Evolutionary conservation across 2,329 filamentous ascomycete genomes (phyloP), one percentile per base, ranked within the genome.

Genomic region (Acephala macrosclerotiorum): DNA sequence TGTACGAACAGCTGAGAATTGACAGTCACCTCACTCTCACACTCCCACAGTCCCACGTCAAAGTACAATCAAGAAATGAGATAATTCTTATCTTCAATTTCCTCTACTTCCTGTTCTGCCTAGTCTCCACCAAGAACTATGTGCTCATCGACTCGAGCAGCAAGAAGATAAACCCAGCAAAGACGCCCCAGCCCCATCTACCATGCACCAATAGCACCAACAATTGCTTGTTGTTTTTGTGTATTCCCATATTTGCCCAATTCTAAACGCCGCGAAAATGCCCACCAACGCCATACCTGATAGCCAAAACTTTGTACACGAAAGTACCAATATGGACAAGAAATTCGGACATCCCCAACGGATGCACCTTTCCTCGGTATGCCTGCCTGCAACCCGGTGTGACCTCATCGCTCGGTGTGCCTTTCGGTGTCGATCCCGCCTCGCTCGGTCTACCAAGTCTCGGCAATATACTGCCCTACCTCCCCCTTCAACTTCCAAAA

Each of bases 401-500:
- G 1, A 4, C 20, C 45, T 22, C 6, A 20, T 3, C 14, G 8
- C 9, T 22, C 7, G 12, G 22, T 49, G 25, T 49, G 45, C 20
- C 20, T 42, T 16, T 11, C 36, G 36, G n/a, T n/a, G 36, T 40
- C n/a, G 57, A 18, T 45, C 33, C 29, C 40, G 45, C 25, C 7
- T 38, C n/a, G 4, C 56, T 20, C 9, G 2, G 49, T 61, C 77
- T 75, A 90, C 88, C 88, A 90, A 6, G 88, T 90, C 81, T 90
- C 94, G 66, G 95, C 93, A 84, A 97, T 97, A 78, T 97, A 99
- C 81, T 97, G 94, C 3, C 94, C 94, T 29, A 89, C 93, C 72
- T 94, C 91, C 83, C 91, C 95, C 88, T 98, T 98, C 73, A 92
- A 85, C 55, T 89, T 82, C 96, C 96, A 98, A 78, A 97, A 99